Evolutionary conservation across 306 rosid genomes (phyloP).

Genomic region (Dalbergia cultrata): DNA sequence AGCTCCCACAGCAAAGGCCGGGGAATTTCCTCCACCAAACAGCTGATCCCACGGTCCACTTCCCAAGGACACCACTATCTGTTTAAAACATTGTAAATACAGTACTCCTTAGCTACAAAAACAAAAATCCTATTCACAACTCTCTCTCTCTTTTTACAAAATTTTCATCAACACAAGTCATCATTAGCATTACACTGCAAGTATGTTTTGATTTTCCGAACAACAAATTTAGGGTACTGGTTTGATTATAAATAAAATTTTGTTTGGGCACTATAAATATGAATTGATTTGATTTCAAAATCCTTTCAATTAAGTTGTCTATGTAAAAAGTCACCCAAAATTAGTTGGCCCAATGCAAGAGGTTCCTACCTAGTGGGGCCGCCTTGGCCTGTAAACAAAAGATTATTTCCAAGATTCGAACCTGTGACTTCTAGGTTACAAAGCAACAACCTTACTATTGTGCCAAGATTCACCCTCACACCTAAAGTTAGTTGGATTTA

Average conservation of each 20-base stretch:
- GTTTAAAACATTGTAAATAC: constrained; percentile 53
- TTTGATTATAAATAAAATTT: constrained; percentile 1
- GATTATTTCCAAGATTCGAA: too few species aligned
- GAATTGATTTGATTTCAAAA: constrained; percentile 24
- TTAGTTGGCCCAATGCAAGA: too few species aligned
- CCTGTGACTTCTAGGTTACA: too few species aligned
- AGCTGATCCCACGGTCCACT: constrained; percentile 99
- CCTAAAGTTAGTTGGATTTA: neutral
- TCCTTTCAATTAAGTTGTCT: constrained; percentile 16
- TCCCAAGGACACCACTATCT: constrained; percentile 91
- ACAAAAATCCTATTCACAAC: constrained; percentile 27
- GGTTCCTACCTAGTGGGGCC: too few species aligned
- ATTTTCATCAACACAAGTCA: constrained; percentile 13
- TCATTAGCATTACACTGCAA: constrained; percentile 23
- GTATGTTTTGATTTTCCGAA: constrained; percentile 11
- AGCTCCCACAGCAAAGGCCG: constrained; percentile 93
- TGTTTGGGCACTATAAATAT: constrained; percentile 20
- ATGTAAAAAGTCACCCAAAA: neutral
- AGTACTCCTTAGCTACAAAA: constrained; percentile 32
- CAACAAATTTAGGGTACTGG: constrained; percentile 9
- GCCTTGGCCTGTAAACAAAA: too few species aligned
- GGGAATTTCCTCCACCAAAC: constrained; percentile 98
- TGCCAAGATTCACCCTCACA: too few species aligned
- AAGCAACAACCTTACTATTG: too few species aligned
- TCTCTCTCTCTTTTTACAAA: neutral